A percentile compares a stretch with the other conserved stretches of the same genome.
phyloP scores from a whole-genome alignment of 2,329 filamentous ascomycete genomes.

The Zymoseptoria pseudotritici region DNA sequence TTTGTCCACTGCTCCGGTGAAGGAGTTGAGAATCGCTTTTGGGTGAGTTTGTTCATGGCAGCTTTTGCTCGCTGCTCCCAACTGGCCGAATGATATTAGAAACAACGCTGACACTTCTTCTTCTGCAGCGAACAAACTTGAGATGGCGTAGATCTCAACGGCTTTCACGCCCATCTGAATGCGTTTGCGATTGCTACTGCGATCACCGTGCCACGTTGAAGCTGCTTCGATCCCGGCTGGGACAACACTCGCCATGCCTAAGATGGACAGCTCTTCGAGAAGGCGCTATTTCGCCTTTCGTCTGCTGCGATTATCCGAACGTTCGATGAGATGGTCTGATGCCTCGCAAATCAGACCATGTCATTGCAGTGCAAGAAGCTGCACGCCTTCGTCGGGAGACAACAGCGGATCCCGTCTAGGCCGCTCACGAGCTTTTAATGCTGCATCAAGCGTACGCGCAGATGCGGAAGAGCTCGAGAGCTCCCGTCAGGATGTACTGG shows the following conservation, averaged over 20 bases:
- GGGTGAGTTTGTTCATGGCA: constrained; percentile 27
- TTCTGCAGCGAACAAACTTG: background rate
- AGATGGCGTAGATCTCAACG: background rate
- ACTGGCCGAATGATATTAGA: background rate
- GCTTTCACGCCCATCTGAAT: background rate
- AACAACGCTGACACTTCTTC: background rate
- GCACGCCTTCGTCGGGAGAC: too few relatives aligned
- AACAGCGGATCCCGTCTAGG: too few relatives aligned
- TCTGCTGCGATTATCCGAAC: too few relatives aligned
- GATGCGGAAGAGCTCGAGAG: too few relatives aligned
- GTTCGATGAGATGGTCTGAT: too few relatives aligned
- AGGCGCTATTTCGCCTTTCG: background rate
- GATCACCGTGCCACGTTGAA: background rate
- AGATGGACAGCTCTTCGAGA: background rate
- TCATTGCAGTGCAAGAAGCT: too few relatives aligned
- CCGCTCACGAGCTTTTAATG: too few relatives aligned
- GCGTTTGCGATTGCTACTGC: background rate
- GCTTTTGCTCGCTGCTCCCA: background rate
- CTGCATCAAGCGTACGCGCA: too few relatives aligned
- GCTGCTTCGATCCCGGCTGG: background rate
- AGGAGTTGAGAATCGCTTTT: constrained; percentile 46
- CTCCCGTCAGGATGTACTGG: too few relatives aligned
- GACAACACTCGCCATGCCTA: background rate
- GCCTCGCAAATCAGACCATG: too few relatives aligned
- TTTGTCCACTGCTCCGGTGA: constrained; percentile 47